Evolutionary conservation across 2,329 filamentous ascomycete species (phyloP).

Genomic region (Westerdykella ornata): DNA sequence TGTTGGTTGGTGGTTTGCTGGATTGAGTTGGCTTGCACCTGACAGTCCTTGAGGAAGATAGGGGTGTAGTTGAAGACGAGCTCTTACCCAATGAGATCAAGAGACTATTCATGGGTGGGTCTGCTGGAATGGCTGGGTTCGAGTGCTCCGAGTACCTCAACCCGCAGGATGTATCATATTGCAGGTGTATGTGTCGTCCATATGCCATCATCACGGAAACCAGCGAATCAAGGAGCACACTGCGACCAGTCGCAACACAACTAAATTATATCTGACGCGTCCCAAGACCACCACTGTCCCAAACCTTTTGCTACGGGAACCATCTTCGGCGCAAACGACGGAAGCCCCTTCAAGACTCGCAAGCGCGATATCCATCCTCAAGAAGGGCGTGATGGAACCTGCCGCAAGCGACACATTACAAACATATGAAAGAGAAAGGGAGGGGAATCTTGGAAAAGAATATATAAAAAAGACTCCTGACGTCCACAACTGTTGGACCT

Average conservation of each 20-base stretch:
- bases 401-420: constrained; percentile 29
- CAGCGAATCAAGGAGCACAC: neutral
- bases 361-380: neutral
- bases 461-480: constrained; percentile 14
- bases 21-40: neutral
- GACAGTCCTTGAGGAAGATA: too few species aligned
- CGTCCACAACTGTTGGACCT: neutral
- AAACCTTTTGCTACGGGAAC: neutral
- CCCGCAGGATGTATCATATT: too few species aligned
- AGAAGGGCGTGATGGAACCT: neutral
- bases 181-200: too few species aligned
- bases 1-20: neutral
- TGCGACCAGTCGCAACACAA: constrained; percentile 21
- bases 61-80: too few species aligned
- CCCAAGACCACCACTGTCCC: constrained; percentile 2
- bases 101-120: too few species aligned
- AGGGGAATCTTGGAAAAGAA: constrained; percentile 38
- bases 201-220: too few species aligned
- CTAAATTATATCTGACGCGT: constrained; percentile 27
- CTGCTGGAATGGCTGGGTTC: too few species aligned
- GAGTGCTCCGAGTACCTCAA: too few species aligned
- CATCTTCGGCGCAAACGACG: neutral
- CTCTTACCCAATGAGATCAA: too few species aligned
- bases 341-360: neutral
- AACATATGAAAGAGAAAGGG: constrained; percentile 36